Percentiles rank a stretch among this genome's conserved stretches.
These are phyloP conservation scores for Ceratocystis destructans DNA, from an alignment of 2,329 filamentous ascomycete genomes.

Conservation along the genomic window DNA sequence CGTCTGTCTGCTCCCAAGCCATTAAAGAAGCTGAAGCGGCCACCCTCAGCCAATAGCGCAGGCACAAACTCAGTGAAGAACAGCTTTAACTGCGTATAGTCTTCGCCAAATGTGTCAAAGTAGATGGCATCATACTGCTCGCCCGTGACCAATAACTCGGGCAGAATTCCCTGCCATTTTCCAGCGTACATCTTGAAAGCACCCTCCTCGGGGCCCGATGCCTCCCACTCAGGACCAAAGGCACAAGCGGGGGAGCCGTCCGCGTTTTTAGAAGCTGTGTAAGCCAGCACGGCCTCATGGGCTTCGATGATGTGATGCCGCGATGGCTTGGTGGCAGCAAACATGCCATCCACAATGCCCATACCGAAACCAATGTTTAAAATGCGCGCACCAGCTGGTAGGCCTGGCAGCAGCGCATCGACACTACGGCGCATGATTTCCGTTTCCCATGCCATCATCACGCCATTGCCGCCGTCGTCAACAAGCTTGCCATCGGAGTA, in stretches of 20 bases:
- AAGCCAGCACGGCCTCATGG: constrained; percentile 59
- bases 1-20: constrained; percentile 83
- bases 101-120: constrained; percentile 95
- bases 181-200: constrained; percentile 59
- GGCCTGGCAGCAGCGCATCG: constrained; percentile 43
- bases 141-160: constrained; percentile 51
- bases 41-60: constrained; percentile 54
- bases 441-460: constrained; percentile 91
- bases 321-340: constrained; percentile 52
- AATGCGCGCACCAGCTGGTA: constrained; percentile 45
- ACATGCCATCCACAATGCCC: constrained; percentile 72
- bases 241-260: constrained; percentile 29
- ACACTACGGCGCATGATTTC: constrained; percentile 73
- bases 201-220: constrained; percentile 42
- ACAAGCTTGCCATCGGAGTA: constrained; percentile 55
- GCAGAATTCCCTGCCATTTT: constrained; percentile 69
- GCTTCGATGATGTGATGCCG: constrained; percentile 78
- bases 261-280: constrained; percentile 33
- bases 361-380: constrained; percentile 85
- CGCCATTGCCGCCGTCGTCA: constrained; percentile 63
- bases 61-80: constrained; percentile 87
- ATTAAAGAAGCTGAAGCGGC: constrained; percentile 78
- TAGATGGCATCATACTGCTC: constrained; percentile 78
- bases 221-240: constrained; percentile 44
- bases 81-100: constrained; percentile 67